A percentile compares a stretch with the other conserved stretches of the same genome.
Conservation (phyloP, 805 yeast genomes). For the Cyberlindnera americana region DNA sequence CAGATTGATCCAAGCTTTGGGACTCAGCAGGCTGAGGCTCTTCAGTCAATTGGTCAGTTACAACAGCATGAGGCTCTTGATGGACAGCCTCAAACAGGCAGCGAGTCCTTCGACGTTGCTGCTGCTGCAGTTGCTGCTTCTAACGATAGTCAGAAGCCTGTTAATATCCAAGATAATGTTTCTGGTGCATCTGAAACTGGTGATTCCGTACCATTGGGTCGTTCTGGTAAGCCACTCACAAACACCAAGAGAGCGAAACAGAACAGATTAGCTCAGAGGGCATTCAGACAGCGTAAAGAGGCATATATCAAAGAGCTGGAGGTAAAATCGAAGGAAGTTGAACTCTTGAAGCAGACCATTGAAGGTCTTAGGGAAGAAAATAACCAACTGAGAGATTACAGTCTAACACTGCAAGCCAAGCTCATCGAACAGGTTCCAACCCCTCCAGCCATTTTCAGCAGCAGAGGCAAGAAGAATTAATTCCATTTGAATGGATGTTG, state of each 20-base stretch:
- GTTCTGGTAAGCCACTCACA: slow-evolving; percentile 39
- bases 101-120: slow-evolving; percentile 30
- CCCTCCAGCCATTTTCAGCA: slow-evolving; percentile 31
- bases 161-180: slow-evolving; percentile 1
- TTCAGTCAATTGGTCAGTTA: slow-evolving; percentile 13
- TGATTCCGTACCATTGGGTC: slow-evolving; percentile 15
- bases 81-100: slow-evolving; percentile 12
- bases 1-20: slow-evolving; percentile 32
- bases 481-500: no score
- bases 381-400: slow-evolving; percentile 66
- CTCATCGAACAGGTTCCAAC: slow-evolving; percentile 51
- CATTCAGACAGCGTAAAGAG: slow-evolving; percentile 84
- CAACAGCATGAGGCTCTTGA: slow-evolving; percentile 4
- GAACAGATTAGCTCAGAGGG: slow-evolving; percentile 88
- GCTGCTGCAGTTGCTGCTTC: slow-evolving; percentile 36
- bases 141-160: slow-evolving; percentile 13
- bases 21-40: slow-evolving; percentile 14
- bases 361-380: slow-evolving; percentile 69
- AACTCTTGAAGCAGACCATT: slow-evolving; percentile 58
- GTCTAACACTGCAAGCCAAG: slow-evolving; percentile 64
- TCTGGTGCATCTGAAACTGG: not conserved
- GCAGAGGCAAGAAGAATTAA: slow-evolving; percentile 10
- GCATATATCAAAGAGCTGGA: slow-evolving; percentile 78
- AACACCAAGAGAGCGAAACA: slow-evolving; percentile 86
- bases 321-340: slow-evolving; percentile 58